Conservation (phyloP, 441 rosid species). For the Lagerstroemia fauriei region DNA sequence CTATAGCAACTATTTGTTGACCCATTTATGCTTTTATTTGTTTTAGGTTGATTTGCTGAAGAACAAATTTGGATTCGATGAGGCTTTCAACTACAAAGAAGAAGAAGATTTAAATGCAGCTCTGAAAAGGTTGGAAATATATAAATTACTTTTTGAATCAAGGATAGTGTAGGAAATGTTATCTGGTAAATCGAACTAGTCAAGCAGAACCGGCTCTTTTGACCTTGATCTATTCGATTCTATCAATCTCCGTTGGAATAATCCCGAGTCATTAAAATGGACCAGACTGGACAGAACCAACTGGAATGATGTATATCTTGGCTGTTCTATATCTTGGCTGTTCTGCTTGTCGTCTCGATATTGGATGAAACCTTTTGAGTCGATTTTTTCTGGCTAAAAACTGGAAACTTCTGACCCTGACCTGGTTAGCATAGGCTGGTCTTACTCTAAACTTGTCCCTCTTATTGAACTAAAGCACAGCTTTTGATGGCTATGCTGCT, state of each 20-base stretch:
- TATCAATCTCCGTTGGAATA: too few relatives aligned
- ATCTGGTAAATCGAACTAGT: background rate
- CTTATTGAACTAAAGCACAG: background rate
- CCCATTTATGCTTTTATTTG: background rate
- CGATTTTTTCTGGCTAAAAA: background rate
- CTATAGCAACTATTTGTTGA: background rate
- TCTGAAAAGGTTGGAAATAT: conserved; percentile 22
- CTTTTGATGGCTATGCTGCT: background rate
- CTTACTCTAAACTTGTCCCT: background rate
- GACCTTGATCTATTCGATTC: background rate
- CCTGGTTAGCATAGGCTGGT: background rate
- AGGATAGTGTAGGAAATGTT: background rate
- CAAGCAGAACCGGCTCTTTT: background rate
- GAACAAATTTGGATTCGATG: conserved; percentile 34
- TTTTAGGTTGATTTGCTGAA: conserved; percentile 29
- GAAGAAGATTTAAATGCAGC: conserved; percentile 22
- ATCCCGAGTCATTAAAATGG: background rate
- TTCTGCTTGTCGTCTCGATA: background rate
- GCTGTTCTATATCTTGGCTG: background rate
- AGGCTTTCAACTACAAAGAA: conserved; percentile 38
- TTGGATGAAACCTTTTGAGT: background rate
- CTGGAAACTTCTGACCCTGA: background rate
- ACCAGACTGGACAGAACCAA: background rate
- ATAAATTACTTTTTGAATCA: background rate
- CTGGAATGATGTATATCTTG: background rate